Percentiles rank a stretch among this genome's conserved stretches.
Evolutionary conservation across 306 rosid genomes (phyloP).

Genomic region (Echinosophora koreensis): DNA sequence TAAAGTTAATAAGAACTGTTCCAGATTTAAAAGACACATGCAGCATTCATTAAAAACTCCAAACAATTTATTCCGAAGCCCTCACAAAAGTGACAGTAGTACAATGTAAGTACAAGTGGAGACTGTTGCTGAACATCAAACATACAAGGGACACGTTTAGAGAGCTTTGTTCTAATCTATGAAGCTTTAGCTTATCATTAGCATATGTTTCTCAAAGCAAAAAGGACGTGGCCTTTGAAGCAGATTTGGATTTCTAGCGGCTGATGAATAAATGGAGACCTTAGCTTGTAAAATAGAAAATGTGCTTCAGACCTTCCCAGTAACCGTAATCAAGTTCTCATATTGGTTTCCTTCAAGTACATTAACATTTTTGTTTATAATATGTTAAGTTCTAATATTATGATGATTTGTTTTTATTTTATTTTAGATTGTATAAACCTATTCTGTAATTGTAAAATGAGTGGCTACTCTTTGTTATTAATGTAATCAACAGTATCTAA

Average conservation of each 20-base stretch:
- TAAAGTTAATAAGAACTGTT: too few relatives aligned
- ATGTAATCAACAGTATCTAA: conserved; percentile 40
- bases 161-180: too few relatives aligned
- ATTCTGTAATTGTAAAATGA: conserved; percentile 23
- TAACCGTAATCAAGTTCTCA: conserved; percentile 25
- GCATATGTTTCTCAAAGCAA: not conserved
- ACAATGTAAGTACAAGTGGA: too few relatives aligned
- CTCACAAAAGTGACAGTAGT: too few relatives aligned
- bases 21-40: too few relatives aligned
- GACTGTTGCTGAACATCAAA: too few relatives aligned
- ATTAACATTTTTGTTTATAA: conserved; percentile 3
- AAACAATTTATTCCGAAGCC: too few relatives aligned
- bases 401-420: not conserved
- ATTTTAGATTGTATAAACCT: conserved; percentile 35
- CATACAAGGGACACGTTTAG: too few relatives aligned
- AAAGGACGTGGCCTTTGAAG: not conserved
- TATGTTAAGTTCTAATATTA: conserved; percentile 15
- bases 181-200: too few relatives aligned
- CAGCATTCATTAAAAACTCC: too few relatives aligned
- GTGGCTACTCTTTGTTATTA: conserved; percentile 30
- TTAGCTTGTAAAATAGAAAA: too few relatives aligned
- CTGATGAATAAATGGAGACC: not conserved
- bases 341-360: conserved; percentile 21
- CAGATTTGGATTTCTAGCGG: not conserved
- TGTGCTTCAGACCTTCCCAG: not conserved